A percentile compares a stretch with the other conserved stretches of the same genome.
Conservation (phyloP, 2,329 filamentous ascomycete genomes). For the Thielaviopsis cerberus region DNA sequence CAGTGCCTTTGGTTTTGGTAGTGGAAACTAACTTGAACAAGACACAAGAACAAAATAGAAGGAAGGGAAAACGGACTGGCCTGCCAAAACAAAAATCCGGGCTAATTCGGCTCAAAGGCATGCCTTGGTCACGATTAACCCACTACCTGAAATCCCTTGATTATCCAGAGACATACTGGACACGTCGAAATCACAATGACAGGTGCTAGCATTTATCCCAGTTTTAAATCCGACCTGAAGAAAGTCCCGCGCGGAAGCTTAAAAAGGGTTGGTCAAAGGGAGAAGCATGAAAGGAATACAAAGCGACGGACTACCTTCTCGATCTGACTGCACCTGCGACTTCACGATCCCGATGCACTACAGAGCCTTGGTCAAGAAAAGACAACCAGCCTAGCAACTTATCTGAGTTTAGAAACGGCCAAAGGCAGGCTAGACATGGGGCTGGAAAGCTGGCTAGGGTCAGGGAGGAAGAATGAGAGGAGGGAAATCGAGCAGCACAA, state of each 20-base stretch:
- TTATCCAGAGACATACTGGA: background rate
- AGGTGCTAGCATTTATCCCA: background rate
- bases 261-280: background rate
- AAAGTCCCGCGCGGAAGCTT: background rate
- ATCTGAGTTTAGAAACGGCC: background rate
- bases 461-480: background rate
- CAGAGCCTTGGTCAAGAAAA: too few relatives aligned
- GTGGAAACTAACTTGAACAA: background rate
- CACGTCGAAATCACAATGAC: background rate
- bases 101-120: background rate
- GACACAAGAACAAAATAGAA: background rate
- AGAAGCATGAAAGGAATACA: background rate
- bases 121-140: background rate
- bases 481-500: too few relatives aligned
- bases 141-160: background rate
- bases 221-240: background rate
- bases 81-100: background rate
- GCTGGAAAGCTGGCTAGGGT: background rate
- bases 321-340: background rate
- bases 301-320: background rate
- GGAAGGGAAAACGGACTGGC: background rate
- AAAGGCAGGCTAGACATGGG: background rate
- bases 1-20: background rate
- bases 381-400: background rate
- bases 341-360: background rate